Conservation (phyloP, 192 early-diverging fungal genomes). For the Backusella tuberculispora region DNA sequence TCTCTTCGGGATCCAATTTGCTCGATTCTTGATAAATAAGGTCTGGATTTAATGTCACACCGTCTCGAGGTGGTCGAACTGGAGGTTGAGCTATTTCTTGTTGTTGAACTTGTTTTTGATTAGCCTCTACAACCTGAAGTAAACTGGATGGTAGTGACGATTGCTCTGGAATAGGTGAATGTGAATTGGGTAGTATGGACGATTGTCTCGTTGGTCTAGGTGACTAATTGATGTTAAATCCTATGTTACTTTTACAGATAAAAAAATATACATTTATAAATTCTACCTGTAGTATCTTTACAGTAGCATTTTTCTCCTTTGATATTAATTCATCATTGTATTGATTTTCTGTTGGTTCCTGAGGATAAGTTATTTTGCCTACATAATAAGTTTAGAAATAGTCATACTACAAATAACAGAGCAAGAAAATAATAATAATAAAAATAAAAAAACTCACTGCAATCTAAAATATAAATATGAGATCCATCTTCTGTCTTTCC, state of each 20-base stretch:
- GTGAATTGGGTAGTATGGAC: background rate
- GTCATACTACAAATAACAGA: background rate
- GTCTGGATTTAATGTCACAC: background rate
- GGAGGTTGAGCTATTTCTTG: background rate
- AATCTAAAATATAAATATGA: conserved; percentile 46
- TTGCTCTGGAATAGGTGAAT: background rate
- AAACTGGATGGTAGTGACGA: background rate
- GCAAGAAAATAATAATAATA: too few relatives aligned
- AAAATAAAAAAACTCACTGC: conserved; percentile 40
- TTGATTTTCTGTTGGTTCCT: conserved; percentile 33
- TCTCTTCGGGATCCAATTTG: conserved; percentile 23
- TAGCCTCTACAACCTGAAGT: background rate
- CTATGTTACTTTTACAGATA: too few relatives aligned
- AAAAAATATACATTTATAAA: background rate
- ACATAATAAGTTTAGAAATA: conserved; percentile 16
- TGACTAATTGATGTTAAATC: background rate
- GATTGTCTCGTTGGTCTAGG: conserved; percentile 10
- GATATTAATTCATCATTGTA: background rate
- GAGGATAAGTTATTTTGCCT: conserved; percentile 56
- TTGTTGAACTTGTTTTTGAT: background rate
- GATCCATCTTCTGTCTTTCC: conserved; percentile 21
- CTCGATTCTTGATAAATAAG: background rate
- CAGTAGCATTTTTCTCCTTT: background rate
- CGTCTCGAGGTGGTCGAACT: conserved; percentile 16
- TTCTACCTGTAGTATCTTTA: background rate